Conservation (phyloP, 495 filamentous ascomycete species). For the Pyronema domesticum region DNA sequence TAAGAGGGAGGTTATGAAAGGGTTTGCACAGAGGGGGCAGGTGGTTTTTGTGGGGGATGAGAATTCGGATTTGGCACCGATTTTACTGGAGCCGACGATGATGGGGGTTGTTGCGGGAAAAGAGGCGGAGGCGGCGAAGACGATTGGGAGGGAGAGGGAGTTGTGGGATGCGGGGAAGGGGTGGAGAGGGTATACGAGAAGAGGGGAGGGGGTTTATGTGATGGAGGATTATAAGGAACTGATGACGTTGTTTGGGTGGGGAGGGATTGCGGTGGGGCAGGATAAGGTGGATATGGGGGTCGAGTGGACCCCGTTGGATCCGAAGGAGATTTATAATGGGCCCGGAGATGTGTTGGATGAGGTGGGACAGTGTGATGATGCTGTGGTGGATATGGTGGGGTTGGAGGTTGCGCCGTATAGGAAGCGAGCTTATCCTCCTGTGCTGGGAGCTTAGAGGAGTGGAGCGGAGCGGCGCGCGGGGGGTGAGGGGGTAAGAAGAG, state of each 20-base stretch:
- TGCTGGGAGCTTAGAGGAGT: too few relatives aligned
- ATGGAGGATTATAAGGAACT: neutral
- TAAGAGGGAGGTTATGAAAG: conserved; percentile 13
- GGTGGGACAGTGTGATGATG: too few relatives aligned
- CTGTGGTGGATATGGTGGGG: too few relatives aligned
- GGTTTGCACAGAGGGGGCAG: neutral
- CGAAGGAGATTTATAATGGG: too few relatives aligned
- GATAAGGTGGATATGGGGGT: too few relatives aligned
- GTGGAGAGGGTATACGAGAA: neutral
- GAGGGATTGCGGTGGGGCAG: too few relatives aligned
- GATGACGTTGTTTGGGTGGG: neutral
- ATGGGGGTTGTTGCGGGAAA: neutral
- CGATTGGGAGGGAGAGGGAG: neutral
- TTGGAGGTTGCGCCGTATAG: too few relatives aligned
- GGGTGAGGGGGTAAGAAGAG: too few relatives aligned
- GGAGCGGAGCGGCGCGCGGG: too few relatives aligned
- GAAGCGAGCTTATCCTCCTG: too few relatives aligned
- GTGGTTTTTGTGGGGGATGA: neutral
- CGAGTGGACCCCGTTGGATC: too few relatives aligned
- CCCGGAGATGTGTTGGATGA: too few relatives aligned
- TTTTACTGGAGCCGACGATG: neutral
- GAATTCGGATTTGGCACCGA: neutral
- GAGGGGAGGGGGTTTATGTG: neutral
- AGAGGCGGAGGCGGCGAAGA: neutral
- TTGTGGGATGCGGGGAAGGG: neutral